Evolutionary conservation across 352 stramenopile genomes (phyloP).

Genomic region (Phytophthora macrochlamydospora): DNA sequence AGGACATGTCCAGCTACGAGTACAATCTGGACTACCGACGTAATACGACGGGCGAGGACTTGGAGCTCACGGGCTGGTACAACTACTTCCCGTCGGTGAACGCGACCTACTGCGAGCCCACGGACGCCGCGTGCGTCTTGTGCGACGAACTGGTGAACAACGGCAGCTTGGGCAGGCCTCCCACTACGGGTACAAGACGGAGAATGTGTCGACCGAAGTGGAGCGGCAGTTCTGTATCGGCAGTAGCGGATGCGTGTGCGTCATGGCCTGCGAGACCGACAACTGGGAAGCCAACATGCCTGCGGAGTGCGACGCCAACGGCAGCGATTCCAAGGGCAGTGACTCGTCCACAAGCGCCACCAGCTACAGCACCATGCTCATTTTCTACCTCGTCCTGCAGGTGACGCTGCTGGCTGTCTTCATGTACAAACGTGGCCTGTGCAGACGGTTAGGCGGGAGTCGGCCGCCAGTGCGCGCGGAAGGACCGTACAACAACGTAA

Average conservation of each 20-base stretch:
- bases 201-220: conserved; percentile 45
- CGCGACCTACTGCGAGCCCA: conserved; percentile 63
- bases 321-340: conserved; percentile 19
- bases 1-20: conserved; percentile 60
- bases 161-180: conserved; percentile 28
- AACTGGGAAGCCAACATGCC: conserved; percentile 61
- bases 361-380: conserved; percentile 66
- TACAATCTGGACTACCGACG: conserved; percentile 56
- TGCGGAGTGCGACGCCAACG: conserved; percentile 43
- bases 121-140: conserved; percentile 54
- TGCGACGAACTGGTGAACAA: conserved; percentile 47
- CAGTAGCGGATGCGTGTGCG: conserved; percentile 59
- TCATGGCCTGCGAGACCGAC: conserved; percentile 59
- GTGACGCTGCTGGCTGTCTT: conserved; percentile 58
- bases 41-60: conserved; percentile 47
- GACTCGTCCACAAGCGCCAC: conserved; percentile 11
- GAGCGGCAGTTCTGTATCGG: conserved; percentile 63
- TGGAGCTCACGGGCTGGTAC: conserved; percentile 42
- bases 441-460: conserved; percentile 30
- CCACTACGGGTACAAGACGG: conserved; percentile 15
- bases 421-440: conserved; percentile 60
- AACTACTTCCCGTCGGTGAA: conserved; percentile 76
- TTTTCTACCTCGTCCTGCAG: conserved; percentile 75
- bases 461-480: conserved; percentile 17
- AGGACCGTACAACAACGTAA: conserved; percentile 78